Percentiles rank a stretch among this genome's conserved stretches.
Evolutionary conservation across 108 stramenopile genomes (phyloP).

Genomic region (Stephanodiscus minutulus): DNA sequence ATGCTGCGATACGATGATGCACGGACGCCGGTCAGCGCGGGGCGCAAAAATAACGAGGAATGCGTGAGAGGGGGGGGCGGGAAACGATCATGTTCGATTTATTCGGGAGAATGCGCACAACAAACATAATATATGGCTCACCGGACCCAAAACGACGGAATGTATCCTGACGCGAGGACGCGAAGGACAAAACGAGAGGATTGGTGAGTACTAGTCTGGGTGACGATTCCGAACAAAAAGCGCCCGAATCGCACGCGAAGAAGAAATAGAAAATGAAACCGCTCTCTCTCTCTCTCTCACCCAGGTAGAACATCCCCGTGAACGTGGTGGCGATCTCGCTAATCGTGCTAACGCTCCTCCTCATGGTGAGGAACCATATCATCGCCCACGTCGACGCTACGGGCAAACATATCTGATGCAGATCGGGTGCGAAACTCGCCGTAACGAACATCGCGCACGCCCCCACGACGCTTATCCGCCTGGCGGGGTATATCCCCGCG

Average conservation of each 20-base stretch:
- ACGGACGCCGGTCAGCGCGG: background rate
- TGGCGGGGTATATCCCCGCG: constrained; percentile 90
- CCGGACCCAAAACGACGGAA: constrained; percentile 70
- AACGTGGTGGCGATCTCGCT: constrained; percentile 95
- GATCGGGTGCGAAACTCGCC: constrained; percentile 74
- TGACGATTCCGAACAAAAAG: no score
- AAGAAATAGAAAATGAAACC: background rate
- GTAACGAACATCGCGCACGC: constrained; percentile 88
- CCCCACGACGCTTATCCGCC: constrained; percentile 86
- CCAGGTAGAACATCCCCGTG: constrained; percentile 96
- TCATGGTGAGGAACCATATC: constrained; percentile 92
- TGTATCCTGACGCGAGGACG: constrained; percentile 36
- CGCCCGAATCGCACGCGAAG: background rate
- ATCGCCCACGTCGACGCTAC: constrained; percentile 79
- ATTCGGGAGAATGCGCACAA: constrained; percentile 11
- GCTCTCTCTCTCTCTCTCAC: no score
- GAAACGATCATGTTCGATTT: background rate
- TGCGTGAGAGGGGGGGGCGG: background rate
- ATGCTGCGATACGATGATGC: constrained; percentile 25
- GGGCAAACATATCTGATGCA: constrained; percentile 84
- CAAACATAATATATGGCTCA: constrained; percentile 2
- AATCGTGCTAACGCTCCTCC: constrained; percentile 75
- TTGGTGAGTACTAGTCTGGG: no score
- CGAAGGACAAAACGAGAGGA: background rate
- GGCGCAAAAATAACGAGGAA: constrained; percentile 2